These are phyloP conservation scores for Aspergillus sojae DNA, from an alignment of 2,329 filamentous ascomycete species.

Conservation along the genomic window DNA sequence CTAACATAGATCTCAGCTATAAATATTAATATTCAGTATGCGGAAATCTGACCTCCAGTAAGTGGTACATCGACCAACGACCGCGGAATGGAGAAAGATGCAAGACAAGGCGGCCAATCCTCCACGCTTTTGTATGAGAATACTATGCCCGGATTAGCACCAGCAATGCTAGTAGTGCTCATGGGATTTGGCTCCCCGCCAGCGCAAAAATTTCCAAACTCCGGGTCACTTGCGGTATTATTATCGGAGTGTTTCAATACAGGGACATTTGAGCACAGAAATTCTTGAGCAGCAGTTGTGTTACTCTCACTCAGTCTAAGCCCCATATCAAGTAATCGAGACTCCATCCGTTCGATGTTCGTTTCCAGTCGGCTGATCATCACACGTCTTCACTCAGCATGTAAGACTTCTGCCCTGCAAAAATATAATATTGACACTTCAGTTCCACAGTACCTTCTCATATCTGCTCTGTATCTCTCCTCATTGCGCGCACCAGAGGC, in stretches of 20 bases:
- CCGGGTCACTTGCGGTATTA: neutral
- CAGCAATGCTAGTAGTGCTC: neutral
- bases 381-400: conserved; percentile 11
- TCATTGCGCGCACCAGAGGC: conserved; percentile 5
- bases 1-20: neutral
- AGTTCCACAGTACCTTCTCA: conserved; percentile 2
- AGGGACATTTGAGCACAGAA: neutral
- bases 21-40: neutral
- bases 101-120: neutral
- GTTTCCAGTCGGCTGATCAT: conserved; percentile 23
- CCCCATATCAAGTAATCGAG: conserved; percentile 16
- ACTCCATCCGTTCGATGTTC: conserved; percentile 20
- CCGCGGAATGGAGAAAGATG: conserved; percentile 15
- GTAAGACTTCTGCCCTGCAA: neutral
- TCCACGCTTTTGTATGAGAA: neutral
- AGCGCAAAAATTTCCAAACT: neutral
- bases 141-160: neutral
- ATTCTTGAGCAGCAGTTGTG: neutral
- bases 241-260: neutral
- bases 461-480: neutral
- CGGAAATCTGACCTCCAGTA: conserved; percentile 10
- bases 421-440: neutral
- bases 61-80: conserved; percentile 12
- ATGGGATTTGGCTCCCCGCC: neutral
- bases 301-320: conserved; percentile 9